A percentile compares a stretch with the other conserved stretches of the same genome.
Conservation (phyloP, 495 filamentous ascomycete genomes). For the Apodospora peruviana region DNA sequence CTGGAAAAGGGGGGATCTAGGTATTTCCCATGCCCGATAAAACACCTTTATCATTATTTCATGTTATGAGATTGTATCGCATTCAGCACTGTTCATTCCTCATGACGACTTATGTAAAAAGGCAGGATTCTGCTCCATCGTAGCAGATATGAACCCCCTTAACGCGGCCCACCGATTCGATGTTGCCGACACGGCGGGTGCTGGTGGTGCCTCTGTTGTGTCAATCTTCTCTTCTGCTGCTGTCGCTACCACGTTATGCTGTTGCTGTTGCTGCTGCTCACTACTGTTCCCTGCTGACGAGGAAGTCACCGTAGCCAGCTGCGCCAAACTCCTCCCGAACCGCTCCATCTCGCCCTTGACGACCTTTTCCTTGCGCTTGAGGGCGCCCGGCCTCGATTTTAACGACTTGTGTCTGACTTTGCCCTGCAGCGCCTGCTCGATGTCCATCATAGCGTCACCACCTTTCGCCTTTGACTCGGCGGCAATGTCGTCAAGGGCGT, state of each 20-base stretch:
- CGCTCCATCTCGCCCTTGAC: conserved; percentile 73
- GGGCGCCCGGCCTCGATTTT: conserved; percentile 65
- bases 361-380: conserved; percentile 76
- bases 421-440: conserved; percentile 31
- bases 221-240: conserved; percentile 6
- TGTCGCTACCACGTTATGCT: conserved; percentile 5
- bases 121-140: conserved; percentile 67
- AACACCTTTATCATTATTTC: no score
- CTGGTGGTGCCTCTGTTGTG: conserved; percentile 11
- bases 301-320: conserved; percentile 44
- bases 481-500: conserved; percentile 61
- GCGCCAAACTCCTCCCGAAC: conserved; percentile 76
- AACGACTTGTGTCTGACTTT: conserved; percentile 66
- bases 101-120: no score
- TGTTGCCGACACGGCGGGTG: conserved; percentile 33
- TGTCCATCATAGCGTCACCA: conserved; percentile 21
- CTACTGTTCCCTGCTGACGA: not conserved
- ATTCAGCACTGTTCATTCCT: no score
- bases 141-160: conserved; percentile 62
- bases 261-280: not conserved
- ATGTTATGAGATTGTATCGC: no score
- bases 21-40: no score
- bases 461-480: conserved; percentile 30
- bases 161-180: conserved; percentile 63
- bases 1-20: no score